Conservation (phyloP, 768 basidiomycete species). For the Tylopilus sp. region DNA sequence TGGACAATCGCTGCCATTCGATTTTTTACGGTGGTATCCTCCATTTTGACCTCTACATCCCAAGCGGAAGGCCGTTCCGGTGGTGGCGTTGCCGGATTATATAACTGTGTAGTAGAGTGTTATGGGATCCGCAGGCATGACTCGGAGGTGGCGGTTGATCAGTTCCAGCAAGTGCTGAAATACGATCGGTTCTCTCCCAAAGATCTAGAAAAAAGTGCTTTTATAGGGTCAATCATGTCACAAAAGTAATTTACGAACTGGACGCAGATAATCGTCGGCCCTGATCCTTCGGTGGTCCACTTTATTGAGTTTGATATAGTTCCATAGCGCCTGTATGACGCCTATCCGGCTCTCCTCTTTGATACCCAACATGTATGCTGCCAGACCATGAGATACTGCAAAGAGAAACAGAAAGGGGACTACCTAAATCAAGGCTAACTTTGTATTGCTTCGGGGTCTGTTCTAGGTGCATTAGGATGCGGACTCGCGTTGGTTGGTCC, state of each 20-base stretch:
- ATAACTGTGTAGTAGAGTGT: conserved; percentile 72
- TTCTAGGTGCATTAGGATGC: conserved; percentile 82
- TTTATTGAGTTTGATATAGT: conserved; percentile 85
- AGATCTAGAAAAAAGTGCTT: conserved; percentile 49
- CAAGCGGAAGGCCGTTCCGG: conserved; percentile 74
- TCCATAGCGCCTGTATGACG: conserved; percentile 84
- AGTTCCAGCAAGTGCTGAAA: conserved; percentile 85
- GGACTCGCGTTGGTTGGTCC: conserved; percentile 70
- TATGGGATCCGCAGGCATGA: conserved; percentile 72
- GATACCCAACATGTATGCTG: conserved; percentile 67
- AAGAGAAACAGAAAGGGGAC: not conserved
- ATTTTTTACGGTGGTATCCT: conserved; percentile 70
- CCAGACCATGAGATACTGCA: conserved; percentile 1
- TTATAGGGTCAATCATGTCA: not conserved
- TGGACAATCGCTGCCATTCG: conserved; percentile 71
- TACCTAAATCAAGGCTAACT: conserved; percentile 72
- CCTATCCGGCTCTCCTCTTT: conserved; percentile 83
- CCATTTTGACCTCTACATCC: conserved; percentile 87
- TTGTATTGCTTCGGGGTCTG: conserved; percentile 87
- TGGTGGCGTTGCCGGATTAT: conserved; percentile 57
- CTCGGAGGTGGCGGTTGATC: conserved; percentile 81
- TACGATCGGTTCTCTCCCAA: conserved; percentile 61
- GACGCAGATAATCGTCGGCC: conserved; percentile 63
- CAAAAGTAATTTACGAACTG: conserved; percentile 40
- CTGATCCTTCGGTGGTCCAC: conserved; percentile 68